A percentile compares a stretch with the other conserved stretches of the same genome.
phyloP scores from a whole-genome alignment of 2,329 filamentous ascomycete genomes.

The Penicillium sp. region DNA sequence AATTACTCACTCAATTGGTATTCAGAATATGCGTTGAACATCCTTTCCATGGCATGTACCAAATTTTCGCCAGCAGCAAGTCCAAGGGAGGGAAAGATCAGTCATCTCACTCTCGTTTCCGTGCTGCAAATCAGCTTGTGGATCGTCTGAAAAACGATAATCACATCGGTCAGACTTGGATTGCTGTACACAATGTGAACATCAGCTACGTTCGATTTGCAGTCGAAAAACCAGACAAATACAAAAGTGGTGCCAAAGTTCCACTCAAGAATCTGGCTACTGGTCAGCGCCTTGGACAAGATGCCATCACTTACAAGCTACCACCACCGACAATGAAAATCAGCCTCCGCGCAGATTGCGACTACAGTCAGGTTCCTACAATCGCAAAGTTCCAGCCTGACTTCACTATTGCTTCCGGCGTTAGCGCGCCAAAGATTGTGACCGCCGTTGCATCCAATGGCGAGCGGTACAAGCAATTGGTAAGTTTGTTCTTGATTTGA shows the following conservation, averaged over 20 bases:
- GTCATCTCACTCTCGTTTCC: slow-evolving; percentile 62
- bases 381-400: slow-evolving; percentile 62
- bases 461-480: slow-evolving; percentile 72
- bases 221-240: slow-evolving; percentile 45
- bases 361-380: slow-evolving; percentile 70
- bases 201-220: slow-evolving; percentile 50
- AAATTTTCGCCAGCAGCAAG: slow-evolving; percentile 76
- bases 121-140: slow-evolving; percentile 62
- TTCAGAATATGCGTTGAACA: slow-evolving; percentile 82
- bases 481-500: slow-evolving; percentile 28
- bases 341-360: slow-evolving; percentile 59
- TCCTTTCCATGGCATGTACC: slow-evolving; percentile 94
- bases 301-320: slow-evolving; percentile 57
- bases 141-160: slow-evolving; percentile 50
- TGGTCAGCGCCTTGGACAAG: slow-evolving; percentile 55
- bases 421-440: slow-evolving; percentile 89
- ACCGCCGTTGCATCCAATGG: slow-evolving; percentile 73
- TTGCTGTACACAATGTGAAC: slow-evolving; percentile 64
- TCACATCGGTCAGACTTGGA: slow-evolving; percentile 53
- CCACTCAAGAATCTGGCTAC: slow-evolving; percentile 54
- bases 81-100: slow-evolving; percentile 61
- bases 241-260: slow-evolving; percentile 60
- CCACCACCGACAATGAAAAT: slow-evolving; percentile 87
- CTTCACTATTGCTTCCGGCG: slow-evolving; percentile 77
- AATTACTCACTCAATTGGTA: slow-evolving; percentile 62